Evolutionary conservation across 768 basidiomycete species (phyloP).

Genomic region (Stropharia rugosoannulata): DNA sequence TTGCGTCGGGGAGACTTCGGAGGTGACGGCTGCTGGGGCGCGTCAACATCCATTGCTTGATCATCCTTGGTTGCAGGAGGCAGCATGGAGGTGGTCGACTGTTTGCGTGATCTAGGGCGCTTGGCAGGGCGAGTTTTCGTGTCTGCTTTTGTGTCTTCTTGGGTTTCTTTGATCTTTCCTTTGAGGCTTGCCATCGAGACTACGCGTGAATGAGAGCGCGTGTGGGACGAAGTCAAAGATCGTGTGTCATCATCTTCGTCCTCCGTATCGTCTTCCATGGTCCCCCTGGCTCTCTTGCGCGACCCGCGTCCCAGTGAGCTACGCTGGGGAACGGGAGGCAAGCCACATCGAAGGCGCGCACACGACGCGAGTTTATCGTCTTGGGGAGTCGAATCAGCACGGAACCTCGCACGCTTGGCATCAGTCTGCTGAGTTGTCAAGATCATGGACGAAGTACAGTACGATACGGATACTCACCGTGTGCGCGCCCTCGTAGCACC

Average conservation of each 20-base stretch:
- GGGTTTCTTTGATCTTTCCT: slow-evolving; percentile 3
- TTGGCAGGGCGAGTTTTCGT: slow-evolving; percentile 21
- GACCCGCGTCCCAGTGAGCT: slow-evolving; percentile 18
- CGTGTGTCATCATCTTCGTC: slow-evolving; percentile 6
- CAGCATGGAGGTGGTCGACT: not conserved
- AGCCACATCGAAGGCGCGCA: slow-evolving; percentile 51
- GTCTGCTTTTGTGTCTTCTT: slow-evolving; percentile 8
- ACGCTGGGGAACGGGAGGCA: slow-evolving; percentile 28
- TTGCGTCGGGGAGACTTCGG: slow-evolving; percentile 16
- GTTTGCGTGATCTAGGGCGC: slow-evolving; percentile 8
- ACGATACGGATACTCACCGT: slow-evolving; percentile 47
- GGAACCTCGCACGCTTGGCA: slow-evolving; percentile 72
- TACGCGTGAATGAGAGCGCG: slow-evolving; percentile 4
- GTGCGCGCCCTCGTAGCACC: slow-evolving; percentile 85
- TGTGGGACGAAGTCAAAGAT: slow-evolving; percentile 11
- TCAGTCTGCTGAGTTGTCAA: slow-evolving; percentile 50
- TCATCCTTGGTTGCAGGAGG: slow-evolving; percentile 3
- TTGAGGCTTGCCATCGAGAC: slow-evolving; percentile 10
- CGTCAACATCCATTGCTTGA: slow-evolving; percentile 18
- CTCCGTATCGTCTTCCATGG: slow-evolving; percentile 12
- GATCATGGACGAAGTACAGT: not conserved
- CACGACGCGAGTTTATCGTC: slow-evolving; percentile 73
- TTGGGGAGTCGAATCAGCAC: slow-evolving; percentile 66
- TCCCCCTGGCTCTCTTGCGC: slow-evolving; percentile 27
- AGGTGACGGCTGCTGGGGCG: slow-evolving; percentile 2